phyloP scores from a whole-genome alignment of 2,329 filamentous ascomycete genomes.

The Endocalyx cinctus region DNA sequence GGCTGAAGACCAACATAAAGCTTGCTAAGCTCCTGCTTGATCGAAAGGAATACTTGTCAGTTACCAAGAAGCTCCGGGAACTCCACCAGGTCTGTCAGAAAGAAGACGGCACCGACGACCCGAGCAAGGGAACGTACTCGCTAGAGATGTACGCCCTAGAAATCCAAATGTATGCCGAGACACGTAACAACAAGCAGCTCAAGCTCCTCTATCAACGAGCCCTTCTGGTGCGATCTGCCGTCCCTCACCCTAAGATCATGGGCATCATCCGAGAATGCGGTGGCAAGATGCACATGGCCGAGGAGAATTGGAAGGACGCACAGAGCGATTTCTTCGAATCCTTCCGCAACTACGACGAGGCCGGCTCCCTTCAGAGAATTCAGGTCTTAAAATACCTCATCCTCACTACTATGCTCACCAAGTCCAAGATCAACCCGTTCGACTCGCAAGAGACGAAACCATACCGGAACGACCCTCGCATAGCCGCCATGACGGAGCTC shows the following conservation, averaged over 20 bases:
- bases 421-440: constrained; percentile 97
- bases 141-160: constrained; percentile 95
- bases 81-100: constrained; percentile 85
- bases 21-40: constrained; percentile 87
- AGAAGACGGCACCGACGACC: constrained; percentile 82
- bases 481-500: constrained; percentile 93
- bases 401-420: constrained; percentile 96
- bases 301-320: constrained; percentile 98
- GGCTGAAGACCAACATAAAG: constrained; percentile 98
- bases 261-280: constrained; percentile 98
- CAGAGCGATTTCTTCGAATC: constrained; percentile 98
- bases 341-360: constrained; percentile 98
- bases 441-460: constrained; percentile 98
- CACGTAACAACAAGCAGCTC: constrained; percentile 93
- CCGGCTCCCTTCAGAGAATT: constrained; percentile 90
- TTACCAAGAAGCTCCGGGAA: constrained; percentile 80
- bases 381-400: constrained; percentile 97
- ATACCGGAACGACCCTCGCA: constrained; percentile 91
- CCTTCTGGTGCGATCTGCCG: constrained; percentile 88
- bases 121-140: constrained; percentile 93
- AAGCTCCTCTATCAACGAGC: constrained; percentile 91
- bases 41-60: constrained; percentile 76
- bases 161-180: constrained; percentile 98
- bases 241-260: constrained; percentile 98
- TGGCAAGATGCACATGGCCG: constrained; percentile 99